Evolutionary conservation across 2,329 filamentous ascomycete species (phyloP), one percentile per base, ranked within the genome.

Genomic region (Cordyceps tenuipes): DNA sequence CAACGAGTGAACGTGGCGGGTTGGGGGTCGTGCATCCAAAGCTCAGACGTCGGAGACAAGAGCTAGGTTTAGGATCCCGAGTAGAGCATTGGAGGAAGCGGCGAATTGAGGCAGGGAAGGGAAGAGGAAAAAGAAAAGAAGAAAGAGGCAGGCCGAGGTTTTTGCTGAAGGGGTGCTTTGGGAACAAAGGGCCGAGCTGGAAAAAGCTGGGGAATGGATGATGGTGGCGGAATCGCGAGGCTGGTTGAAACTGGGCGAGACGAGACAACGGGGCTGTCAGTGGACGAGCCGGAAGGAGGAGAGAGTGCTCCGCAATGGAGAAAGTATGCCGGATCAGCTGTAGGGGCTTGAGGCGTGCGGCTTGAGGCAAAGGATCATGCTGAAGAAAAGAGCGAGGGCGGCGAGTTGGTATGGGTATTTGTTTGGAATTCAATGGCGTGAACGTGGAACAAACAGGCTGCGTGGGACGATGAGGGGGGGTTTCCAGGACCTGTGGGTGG

Each of bases 371-470:
- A 46, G 55, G 36, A 34, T 46, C 48, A 48, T 43, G 21, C 43
- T 10, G 17, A 19, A 31, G 43, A 57, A 50, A 44, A 43, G 46
- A 50, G 46, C 21, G 55, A 50, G 46, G 17, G 55, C 48, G 43
- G 43, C 29, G 3, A 48, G 39, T 48, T n/a, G n/a, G n/a, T n/a
- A n/a, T 48, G 54, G 54, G 6, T 13, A 48, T 48, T 29, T 57
- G 55, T 57, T 48, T 57, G 55, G 55, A 57, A 57, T 57, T 46
- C 36, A 43, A 41, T 44, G 54, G 46, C 34, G 21, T 57, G 43
- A 49, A 49, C 21, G 21, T 41, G 53, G 53, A 57, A 57, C 47
- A 57, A 50, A 50, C 54, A 34, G 39, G 26, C 23, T 44, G 26
- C n/a, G 43, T 19, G 43, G 36, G 12, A n/a, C 3, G 36, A 21